Percentiles rank a stretch among this genome's conserved stretches.
phyloP scores from a whole-genome alignment of 169 alveolate species.

The Sarcocystis neurona region DNA sequence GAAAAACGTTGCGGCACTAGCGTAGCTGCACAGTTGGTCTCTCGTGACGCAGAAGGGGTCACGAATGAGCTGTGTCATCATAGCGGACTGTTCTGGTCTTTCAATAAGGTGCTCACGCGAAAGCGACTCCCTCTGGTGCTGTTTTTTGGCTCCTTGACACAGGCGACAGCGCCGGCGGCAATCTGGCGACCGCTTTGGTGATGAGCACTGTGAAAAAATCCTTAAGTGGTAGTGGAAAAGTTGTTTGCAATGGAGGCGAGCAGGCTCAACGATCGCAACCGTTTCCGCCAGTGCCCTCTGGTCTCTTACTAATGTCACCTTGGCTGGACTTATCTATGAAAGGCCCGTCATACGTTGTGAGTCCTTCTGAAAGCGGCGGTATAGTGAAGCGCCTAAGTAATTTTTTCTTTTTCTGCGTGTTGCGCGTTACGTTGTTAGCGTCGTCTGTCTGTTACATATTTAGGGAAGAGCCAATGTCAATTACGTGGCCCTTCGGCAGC shows the following conservation, averaged over 20 bases:
- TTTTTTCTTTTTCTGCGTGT: no score
- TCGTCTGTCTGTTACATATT: no score
- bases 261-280: not conserved
- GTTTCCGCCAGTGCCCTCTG: conserved; percentile 43
- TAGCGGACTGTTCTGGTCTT: no score
- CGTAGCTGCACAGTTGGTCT: no score
- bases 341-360: conserved; percentile 52
- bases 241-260: not conserved
- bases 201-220: not conserved
- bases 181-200: conserved; percentile 49
- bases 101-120: not conserved
- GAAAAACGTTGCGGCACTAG: no score
- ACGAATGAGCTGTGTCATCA: no score
- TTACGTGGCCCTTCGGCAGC: no score
- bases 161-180: conserved; percentile 72
- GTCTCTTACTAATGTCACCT: conserved; percentile 45
- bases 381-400: not conserved
- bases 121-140: not conserved
- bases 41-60: no score
- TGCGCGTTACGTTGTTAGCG: no score
- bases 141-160: not conserved
- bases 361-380: not conserved
- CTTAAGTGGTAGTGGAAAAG: not conserved
- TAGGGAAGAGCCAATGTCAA: no score
- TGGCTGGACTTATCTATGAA: conserved; percentile 44